A percentile compares a stretch with the other conserved stretches of the same genome.
phyloP scores from a whole-genome alignment of 306 rosid species.

The Dryas octopetala region DNA sequence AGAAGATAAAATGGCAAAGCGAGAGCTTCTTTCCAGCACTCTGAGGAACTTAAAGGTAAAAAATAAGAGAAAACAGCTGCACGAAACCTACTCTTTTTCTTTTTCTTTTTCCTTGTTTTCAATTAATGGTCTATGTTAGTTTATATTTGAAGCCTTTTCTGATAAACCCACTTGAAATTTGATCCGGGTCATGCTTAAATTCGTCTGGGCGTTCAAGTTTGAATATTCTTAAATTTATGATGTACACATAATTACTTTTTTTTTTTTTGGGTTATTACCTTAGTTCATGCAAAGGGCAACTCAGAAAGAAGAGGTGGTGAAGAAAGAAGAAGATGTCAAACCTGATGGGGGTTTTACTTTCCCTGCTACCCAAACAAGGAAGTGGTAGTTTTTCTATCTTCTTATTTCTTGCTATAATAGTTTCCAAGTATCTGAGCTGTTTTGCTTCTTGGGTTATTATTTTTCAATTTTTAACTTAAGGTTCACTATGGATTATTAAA shows the following conservation, averaged over 20 bases:
- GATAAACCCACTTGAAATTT: not conserved
- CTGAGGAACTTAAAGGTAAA: slow-evolving; percentile 80
- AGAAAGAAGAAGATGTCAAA: slow-evolving; percentile 64
- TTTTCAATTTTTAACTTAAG: not conserved
- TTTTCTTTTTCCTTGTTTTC: not conserved
- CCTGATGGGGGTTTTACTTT: slow-evolving; percentile 44
- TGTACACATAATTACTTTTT: not conserved
- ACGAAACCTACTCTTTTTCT: not conserved
- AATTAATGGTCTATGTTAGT: not conserved
- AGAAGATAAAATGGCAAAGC: slow-evolving; percentile 51
- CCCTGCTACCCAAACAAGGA: slow-evolving; percentile 32
- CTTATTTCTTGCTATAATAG: not conserved
- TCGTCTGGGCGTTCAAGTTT: slow-evolving; percentile 9
- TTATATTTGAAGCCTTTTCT: not conserved
- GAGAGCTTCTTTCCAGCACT: slow-evolving; percentile 73
- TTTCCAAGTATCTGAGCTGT: not conserved
- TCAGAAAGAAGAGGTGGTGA: slow-evolving; percentile 54
- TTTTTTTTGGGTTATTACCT: not conserved
- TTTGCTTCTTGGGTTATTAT: not conserved
- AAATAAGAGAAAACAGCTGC: not conserved
- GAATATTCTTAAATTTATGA: not conserved
- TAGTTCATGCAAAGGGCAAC: slow-evolving; percentile 93
- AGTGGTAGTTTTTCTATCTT: slow-evolving; percentile 51
- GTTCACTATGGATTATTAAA: not conserved
- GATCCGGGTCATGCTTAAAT: slow-evolving; percentile 8